A percentile compares a stretch with the other conserved stretches of the same genome.
These are phyloP conservation scores for Biscogniauxia sp. DNA, from an alignment of 2,329 filamentous ascomycete species.

Conservation along the genomic window DNA sequence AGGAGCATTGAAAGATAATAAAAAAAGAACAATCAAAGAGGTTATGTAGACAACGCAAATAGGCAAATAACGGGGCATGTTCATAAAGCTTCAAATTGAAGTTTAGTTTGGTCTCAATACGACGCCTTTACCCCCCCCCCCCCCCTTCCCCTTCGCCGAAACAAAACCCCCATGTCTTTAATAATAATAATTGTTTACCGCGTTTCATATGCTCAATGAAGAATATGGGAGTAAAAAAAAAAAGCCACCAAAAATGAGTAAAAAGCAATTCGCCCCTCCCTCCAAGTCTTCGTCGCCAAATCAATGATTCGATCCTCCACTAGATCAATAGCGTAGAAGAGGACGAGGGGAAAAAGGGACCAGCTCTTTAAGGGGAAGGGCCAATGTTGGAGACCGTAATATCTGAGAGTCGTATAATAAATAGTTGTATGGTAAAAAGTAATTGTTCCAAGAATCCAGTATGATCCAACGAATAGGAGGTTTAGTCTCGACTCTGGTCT, in stretches of 20 bases:
- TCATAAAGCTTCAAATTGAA: too few species aligned
- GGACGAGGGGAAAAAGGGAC: neutral
- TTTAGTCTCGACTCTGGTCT: neutral
- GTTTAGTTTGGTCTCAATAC: too few species aligned
- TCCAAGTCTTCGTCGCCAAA: constrained; percentile 8
- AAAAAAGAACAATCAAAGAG: too few species aligned
- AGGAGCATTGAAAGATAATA: too few species aligned
- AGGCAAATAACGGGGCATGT: too few species aligned
- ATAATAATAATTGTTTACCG: neutral
- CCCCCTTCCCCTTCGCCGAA: too few species aligned
- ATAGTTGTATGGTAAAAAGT: constrained; percentile 15
- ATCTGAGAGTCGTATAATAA: constrained; percentile 15
- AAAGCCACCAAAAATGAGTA: too few species aligned
- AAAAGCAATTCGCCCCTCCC: too few species aligned
- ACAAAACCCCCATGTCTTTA: neutral
- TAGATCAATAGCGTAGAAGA: neutral
- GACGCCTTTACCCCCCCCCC: too few species aligned
- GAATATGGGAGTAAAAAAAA: neutral
- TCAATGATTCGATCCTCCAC: constrained; percentile 1
- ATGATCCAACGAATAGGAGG: constrained; percentile 11
- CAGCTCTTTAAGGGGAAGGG: constrained; percentile 3
- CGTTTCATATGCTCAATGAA: neutral
- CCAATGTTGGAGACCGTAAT: constrained; percentile 4
- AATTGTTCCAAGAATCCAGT: constrained; percentile 13
- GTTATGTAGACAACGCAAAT: too few species aligned